Conservation (phyloP, 331 rosid genomes). For the Malus hybrid region DNA sequence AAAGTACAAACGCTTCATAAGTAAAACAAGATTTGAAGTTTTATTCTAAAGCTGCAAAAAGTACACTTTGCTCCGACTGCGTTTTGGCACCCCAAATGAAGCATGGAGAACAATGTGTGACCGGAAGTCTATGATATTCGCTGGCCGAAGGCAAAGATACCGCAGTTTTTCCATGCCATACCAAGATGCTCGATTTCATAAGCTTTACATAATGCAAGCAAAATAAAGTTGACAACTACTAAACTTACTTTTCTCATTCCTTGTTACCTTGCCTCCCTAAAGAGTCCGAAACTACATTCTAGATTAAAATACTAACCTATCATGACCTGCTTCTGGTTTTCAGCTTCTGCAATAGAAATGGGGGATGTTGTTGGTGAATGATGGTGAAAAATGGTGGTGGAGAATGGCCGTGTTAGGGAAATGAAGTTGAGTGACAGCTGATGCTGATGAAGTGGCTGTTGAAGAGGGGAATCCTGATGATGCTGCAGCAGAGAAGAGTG, state of each 20-base stretch:
- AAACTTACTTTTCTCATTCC: conserved; percentile 1
- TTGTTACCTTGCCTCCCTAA: background rate
- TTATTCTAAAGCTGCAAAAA: background rate
- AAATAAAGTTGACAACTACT: conserved; percentile 12
- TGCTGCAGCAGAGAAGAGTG: conserved; percentile 91
- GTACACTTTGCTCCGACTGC: background rate
- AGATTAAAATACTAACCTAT: background rate
- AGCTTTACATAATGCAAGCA: conserved; percentile 17
- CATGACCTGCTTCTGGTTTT: conserved; percentile 17
- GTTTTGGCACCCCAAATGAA: background rate
- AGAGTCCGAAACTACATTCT: background rate
- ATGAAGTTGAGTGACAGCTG: conserved; percentile 44
- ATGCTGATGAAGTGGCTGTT: conserved; percentile 24
- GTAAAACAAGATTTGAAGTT: background rate
- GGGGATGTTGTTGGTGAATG: conserved; percentile 36
- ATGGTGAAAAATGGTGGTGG: conserved; percentile 39
- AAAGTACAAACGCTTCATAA: background rate
- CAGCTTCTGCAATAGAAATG: conserved; percentile 56
- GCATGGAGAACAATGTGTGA: background rate
- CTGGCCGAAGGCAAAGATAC: background rate
- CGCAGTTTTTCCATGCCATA: background rate
- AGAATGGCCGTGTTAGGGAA: conserved; percentile 24
- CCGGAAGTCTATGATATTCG: background rate
- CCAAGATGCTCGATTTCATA: background rate
- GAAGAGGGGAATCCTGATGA: conserved; percentile 99